Conservation (phyloP, 441 rosid genomes). For the Isatis lusitanica region DNA sequence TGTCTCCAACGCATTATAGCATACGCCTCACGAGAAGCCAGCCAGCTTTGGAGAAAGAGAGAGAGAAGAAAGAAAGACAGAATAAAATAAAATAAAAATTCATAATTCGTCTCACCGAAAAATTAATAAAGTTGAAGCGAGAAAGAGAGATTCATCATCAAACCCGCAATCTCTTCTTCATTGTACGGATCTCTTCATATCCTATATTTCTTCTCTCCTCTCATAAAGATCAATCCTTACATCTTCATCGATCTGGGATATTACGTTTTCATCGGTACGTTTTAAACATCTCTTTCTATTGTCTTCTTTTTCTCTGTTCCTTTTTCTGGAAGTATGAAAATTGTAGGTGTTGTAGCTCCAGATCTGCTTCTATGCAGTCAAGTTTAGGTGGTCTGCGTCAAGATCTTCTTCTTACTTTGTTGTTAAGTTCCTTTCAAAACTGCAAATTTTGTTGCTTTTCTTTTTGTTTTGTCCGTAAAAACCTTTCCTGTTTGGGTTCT, state of each 20-base stretch:
- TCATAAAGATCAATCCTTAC: background rate
- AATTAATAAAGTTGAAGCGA: slow-evolving; percentile 16
- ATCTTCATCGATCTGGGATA: slow-evolving; percentile 21
- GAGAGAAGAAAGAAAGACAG: background rate
- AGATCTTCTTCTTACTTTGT: slow-evolving; percentile 18
- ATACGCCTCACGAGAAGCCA: slow-evolving; percentile 1
- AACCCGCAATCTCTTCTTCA: slow-evolving; percentile 22
- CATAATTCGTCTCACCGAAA: slow-evolving; percentile 6
- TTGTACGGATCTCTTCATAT: slow-evolving; percentile 28
- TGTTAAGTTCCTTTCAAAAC: background rate
- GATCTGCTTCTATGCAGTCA: background rate
- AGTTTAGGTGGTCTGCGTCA: background rate
- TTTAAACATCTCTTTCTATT: background rate
- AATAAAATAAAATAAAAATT: background rate
- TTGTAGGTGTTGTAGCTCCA: background rate
- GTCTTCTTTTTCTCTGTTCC: background rate
- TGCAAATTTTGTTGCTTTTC: background rate
- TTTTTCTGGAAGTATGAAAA: background rate
- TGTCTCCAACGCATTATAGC: slow-evolving; percentile 33
- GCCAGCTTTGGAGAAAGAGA: background rate
- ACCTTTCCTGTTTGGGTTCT: background rate
- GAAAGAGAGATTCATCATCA: slow-evolving; percentile 32
- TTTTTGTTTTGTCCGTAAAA: background rate
- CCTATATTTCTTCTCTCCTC: background rate
- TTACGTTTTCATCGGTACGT: slow-evolving; percentile 33